Evolutionary conservation across 2,329 filamentous ascomycete species (phyloP).

Genomic region (Emydomyces testavorans): DNA sequence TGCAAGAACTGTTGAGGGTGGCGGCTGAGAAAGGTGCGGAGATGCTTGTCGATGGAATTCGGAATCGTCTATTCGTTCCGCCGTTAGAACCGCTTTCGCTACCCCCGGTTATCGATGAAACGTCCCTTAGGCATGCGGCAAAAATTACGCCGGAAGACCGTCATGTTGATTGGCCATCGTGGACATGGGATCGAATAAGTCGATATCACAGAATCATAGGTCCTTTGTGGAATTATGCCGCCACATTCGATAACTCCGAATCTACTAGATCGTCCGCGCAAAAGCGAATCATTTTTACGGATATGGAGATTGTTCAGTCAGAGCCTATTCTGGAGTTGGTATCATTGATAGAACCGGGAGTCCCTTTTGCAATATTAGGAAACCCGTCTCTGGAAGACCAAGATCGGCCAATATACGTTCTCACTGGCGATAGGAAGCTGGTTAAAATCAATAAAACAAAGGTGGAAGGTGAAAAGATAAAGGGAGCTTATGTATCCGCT

Average conservation of each 20-base stretch:
- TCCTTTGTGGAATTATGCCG: slow-evolving; percentile 49
- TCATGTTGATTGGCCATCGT: slow-evolving; percentile 49
- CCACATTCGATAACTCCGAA: slow-evolving; percentile 17
- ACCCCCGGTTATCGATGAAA: slow-evolving; percentile 22
- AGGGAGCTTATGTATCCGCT: slow-evolving; percentile 29
- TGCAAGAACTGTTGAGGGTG: slow-evolving; percentile 39
- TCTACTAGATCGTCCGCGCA: slow-evolving; percentile 4
- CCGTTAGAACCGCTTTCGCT: slow-evolving; percentile 39
- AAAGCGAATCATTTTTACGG: slow-evolving; percentile 30
- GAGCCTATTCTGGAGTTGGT: slow-evolving; percentile 21
- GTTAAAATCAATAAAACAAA: slow-evolving; percentile 31
- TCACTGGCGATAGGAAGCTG: slow-evolving; percentile 28
- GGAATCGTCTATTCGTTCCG: slow-evolving; percentile 51
- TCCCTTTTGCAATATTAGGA: slow-evolving; percentile 27
- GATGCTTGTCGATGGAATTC: slow-evolving; percentile 58
- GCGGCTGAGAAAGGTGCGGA: slow-evolving; percentile 56
- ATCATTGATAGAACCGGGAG: slow-evolving; percentile 25
- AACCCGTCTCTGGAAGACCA: slow-evolving; percentile 8
- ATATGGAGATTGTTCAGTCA: slow-evolving; percentile 26
- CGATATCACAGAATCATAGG: slow-evolving; percentile 51
- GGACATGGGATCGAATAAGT: slow-evolving; percentile 45
- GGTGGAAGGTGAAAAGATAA: slow-evolving; percentile 30
- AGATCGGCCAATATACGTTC: slow-evolving; percentile 28
- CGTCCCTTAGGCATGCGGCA: slow-evolving; percentile 46
- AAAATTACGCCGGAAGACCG: slow-evolving; percentile 59